Conservation (phyloP, 2,329 filamentous ascomycete genomes). For the Dactylonectria macrodidyma region DNA sequence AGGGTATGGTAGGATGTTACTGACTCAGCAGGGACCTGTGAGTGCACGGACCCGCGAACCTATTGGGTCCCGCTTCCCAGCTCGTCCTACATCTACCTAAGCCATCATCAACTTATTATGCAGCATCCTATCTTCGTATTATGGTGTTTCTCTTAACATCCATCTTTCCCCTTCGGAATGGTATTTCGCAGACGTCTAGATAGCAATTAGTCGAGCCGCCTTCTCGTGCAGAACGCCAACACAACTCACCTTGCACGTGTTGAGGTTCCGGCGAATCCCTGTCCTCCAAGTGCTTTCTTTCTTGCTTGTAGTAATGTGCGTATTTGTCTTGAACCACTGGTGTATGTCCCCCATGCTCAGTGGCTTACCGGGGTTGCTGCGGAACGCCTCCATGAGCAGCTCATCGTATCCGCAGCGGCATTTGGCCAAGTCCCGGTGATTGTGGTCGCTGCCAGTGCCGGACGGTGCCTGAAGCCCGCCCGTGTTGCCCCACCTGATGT, state of each 20-base stretch:
- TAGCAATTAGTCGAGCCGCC: neutral
- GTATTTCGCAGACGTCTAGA: neutral
- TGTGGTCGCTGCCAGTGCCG: neutral
- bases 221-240: neutral
- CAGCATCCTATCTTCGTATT: neutral
- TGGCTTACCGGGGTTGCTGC: neutral
- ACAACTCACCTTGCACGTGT: neutral
- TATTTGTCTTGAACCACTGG: neutral
- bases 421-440: neutral
- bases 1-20: too few species aligned
- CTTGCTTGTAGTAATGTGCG: neutral
- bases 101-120: neutral
- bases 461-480: neutral
- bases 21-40: too few species aligned
- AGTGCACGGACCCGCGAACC: too few species aligned
- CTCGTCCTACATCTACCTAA: neutral
- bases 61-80: too few species aligned
- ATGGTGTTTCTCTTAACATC: neutral
- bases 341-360: neutral
- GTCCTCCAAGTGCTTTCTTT: neutral
- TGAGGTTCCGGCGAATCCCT: neutral
- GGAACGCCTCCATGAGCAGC: conserved; percentile 1
- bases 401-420: neutral
- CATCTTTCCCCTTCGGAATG: neutral
- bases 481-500: neutral